Conservation (phyloP, 208 protist species). For the Tritrichomonas foetus region DNA sequence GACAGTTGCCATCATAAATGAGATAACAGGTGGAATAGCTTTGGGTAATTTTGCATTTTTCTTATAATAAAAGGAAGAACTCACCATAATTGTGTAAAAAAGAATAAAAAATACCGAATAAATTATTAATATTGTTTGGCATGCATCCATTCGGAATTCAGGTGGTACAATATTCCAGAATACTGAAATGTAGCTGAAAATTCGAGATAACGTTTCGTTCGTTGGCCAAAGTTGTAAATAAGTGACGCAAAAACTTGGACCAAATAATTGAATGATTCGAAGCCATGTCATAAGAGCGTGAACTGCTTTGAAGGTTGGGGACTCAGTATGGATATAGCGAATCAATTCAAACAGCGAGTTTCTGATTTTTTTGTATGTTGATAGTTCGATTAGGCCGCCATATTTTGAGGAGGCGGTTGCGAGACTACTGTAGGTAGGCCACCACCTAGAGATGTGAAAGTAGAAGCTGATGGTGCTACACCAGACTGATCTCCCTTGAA, state of each 20-base stretch:
- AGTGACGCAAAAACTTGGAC: neutral
- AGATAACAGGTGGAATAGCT: neutral
- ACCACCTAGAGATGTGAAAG: too few species aligned
- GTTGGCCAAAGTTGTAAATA: neutral
- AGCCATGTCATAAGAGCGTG: neutral
- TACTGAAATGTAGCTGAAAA: neutral
- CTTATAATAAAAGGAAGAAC: neutral
- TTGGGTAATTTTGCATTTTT: neutral
- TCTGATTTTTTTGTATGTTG: neutral
- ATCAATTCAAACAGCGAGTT: slow-evolving; percentile 4
- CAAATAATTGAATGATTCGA: neutral
- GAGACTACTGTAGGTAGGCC: too few species aligned
- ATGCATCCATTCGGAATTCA: neutral
- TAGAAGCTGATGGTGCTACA: too few species aligned
- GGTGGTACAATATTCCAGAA: neutral
- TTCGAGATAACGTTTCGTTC: neutral
- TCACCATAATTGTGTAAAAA: neutral
- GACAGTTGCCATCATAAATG: neutral
- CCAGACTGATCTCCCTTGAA: too few species aligned
- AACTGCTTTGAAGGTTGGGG: neutral
- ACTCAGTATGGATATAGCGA: neutral
- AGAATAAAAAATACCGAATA: neutral
- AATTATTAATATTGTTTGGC: neutral
- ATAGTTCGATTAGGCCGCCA: neutral
- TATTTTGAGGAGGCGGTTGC: too few species aligned